Conservation (phyloP, 106 monocot genomes). For the Agapanthus africanus region DNA sequence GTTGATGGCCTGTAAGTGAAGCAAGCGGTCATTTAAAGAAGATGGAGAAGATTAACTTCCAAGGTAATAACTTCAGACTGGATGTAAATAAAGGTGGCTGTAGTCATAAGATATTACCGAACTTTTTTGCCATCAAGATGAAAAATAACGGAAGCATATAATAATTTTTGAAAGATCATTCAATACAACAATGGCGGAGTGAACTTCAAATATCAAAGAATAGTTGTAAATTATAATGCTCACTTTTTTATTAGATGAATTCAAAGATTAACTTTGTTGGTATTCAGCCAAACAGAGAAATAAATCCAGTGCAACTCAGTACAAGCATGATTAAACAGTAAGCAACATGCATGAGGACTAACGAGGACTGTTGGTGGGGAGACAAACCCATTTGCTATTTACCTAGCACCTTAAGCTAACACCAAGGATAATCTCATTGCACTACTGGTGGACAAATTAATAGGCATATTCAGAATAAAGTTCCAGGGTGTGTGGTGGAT, state of each 20-base stretch:
- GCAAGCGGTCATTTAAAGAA: not conserved
- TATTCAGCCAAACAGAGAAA: not conserved
- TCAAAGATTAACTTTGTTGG: not conserved
- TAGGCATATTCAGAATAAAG: too few species aligned
- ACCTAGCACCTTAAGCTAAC: not conserved
- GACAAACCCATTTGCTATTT: not conserved
- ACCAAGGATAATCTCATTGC: too few species aligned
- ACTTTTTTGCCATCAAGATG: not conserved
- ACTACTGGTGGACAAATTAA: too few species aligned
- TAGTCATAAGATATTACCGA: not conserved
- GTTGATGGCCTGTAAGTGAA: constrained; percentile 90
- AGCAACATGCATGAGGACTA: not conserved
- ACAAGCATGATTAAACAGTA: not conserved
- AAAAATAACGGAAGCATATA: not conserved
- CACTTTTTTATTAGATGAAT: too few species aligned
- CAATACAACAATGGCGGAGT: too few species aligned
- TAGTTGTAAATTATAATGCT: too few species aligned
- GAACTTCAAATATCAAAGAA: too few species aligned
- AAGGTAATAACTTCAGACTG: not conserved
- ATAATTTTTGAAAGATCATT: too few species aligned
- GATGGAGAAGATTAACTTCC: not conserved
- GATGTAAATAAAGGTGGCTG: not conserved
- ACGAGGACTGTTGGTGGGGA: too few species aligned
- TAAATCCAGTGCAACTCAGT: not conserved
- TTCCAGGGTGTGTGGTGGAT: too few species aligned